Evolutionary conservation across 2,329 filamentous ascomycete species (phyloP).

Genomic region (Keithomyces neogunnii): DNA sequence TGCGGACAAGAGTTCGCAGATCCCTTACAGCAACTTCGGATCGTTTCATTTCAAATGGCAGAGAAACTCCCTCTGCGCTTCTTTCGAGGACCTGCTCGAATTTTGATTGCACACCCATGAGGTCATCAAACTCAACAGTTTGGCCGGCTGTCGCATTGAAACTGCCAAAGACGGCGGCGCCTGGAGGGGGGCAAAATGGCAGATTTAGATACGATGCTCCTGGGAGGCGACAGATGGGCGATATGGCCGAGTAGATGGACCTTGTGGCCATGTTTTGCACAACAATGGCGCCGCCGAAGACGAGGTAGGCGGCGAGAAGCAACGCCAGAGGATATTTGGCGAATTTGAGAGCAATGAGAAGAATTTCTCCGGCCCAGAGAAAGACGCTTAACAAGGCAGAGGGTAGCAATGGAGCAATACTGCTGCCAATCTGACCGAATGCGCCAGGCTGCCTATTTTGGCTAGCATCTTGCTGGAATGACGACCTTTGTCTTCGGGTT

Average conservation of each 20-base stretch:
- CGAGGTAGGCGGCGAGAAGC: conserved; percentile 51
- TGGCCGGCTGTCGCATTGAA: conserved; percentile 14
- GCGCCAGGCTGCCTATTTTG: conserved; percentile 10
- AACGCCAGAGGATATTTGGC: conserved; percentile 57
- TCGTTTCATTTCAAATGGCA: conserved; percentile 73
- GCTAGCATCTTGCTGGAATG: conserved; percentile 9
- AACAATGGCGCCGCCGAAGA: conserved; percentile 49
- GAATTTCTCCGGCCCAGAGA: conserved; percentile 45
- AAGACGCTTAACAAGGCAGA: conserved; percentile 29
- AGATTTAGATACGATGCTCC: conserved; percentile 52
- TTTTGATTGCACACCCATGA: conserved; percentile 65
- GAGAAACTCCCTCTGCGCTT: conserved; percentile 53
- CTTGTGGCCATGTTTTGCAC: conserved; percentile 53
- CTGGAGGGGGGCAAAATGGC: conserved; percentile 48
- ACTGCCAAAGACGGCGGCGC: conserved; percentile 9
- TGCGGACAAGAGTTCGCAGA: conserved; percentile 61
- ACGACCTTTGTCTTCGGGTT: conserved; percentile 7
- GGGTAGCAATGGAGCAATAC: conserved; percentile 27
- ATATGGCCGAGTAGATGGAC: conserved; percentile 52
- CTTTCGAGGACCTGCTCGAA: conserved; percentile 70
- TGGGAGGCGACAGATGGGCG: conserved; percentile 63
- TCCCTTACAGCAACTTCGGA: conserved; percentile 68
- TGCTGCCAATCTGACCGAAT: conserved; percentile 17
- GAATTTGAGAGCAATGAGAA: conserved; percentile 51
- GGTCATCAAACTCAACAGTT: conserved; percentile 59